Evolutionary conservation across 495 filamentous ascomycete genomes (phyloP), one percentile per base, ranked within the genome.

Genomic region (Annulohypoxylon bovei): DNA sequence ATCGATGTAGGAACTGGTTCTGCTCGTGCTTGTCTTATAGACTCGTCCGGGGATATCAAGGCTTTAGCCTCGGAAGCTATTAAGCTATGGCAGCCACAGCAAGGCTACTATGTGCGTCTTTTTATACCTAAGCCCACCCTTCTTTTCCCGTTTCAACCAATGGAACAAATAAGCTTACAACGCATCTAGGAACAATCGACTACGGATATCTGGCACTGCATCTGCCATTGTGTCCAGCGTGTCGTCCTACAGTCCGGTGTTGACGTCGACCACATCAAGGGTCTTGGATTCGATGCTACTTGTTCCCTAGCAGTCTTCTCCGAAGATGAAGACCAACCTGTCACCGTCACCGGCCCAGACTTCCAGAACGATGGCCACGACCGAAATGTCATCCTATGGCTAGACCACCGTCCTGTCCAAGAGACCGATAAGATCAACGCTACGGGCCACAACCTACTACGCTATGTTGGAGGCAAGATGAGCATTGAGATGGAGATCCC

Each of bases 401-500:
- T 97, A 14, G 94, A 97, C 76, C 93, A 98, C 78, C 88, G 95
- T 42, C 93, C 95, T 1, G 86, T 94, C 18, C 88, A 92, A 63
- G 95, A 99, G 82, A 93, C 95, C 11, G 88, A 89, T 18, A 89
- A 90, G 77, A 96, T 99, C 82, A 98, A 98, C 81, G 89, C 89
- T 12, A 97, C 95, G 1, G 87, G 90, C 53, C 95, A 98, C 81
- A 93, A 93, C 70, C 84, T 99, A n/a, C 87, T 99, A 35, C 89
- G 92, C 53, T 99, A 98, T 78, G 95, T 99, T 4, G 95, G 95
- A 49, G 95, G 95, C 39, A 94, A 88, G 72, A 98, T 99, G 95
- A 96, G 92, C 73, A 92, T 97, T 70, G 95, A 99, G 83, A 99
- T 99, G 95, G 95, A 99, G 77, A 93, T 98, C 25, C 95, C 95